Conservation (phyloP, 805 yeast genomes). For the Sugiyamaella qingdaonensis region DNA sequence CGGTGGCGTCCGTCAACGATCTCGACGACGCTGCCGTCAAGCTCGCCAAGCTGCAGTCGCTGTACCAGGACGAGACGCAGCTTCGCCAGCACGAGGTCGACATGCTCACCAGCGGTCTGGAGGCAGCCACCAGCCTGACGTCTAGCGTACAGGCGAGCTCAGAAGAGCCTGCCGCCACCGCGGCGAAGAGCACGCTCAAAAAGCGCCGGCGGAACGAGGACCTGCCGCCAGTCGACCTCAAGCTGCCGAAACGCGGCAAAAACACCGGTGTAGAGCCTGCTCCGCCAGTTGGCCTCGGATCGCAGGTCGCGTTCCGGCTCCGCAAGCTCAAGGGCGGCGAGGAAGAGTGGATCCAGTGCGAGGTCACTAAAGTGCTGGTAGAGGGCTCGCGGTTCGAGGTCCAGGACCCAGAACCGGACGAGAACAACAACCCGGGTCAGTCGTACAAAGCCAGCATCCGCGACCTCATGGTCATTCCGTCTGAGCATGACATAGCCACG, state of each 20-base stretch:
- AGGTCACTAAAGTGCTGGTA: constrained; percentile 68
- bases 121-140: constrained; percentile 4
- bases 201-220: constrained; percentile 15
- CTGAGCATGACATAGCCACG: constrained; percentile 34
- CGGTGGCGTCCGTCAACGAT: background rate
- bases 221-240: background rate
- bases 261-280: background rate
- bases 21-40: constrained; percentile 5
- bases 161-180: background rate
- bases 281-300: constrained; percentile 38
- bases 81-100: constrained; percentile 5
- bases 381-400: constrained; percentile 82
- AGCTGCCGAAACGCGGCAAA: constrained; percentile 10
- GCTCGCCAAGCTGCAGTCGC: constrained; percentile 1
- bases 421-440: constrained; percentile 81
- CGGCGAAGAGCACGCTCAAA: constrained; percentile 1
- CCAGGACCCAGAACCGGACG: constrained; percentile 98
- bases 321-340: constrained; percentile 58
- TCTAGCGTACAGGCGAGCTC: background rate
- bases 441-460: constrained; percentile 76
- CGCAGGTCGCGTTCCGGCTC: constrained; percentile 85
- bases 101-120: constrained; percentile 10
- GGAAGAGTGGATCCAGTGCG: constrained; percentile 95
- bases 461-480: constrained; percentile 66
- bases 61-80: constrained; percentile 6